These are phyloP conservation scores for Dothideomycetes sp. DNA, from an alignment of 2,329 filamentous ascomycete species.

Conservation along the genomic window DNA sequence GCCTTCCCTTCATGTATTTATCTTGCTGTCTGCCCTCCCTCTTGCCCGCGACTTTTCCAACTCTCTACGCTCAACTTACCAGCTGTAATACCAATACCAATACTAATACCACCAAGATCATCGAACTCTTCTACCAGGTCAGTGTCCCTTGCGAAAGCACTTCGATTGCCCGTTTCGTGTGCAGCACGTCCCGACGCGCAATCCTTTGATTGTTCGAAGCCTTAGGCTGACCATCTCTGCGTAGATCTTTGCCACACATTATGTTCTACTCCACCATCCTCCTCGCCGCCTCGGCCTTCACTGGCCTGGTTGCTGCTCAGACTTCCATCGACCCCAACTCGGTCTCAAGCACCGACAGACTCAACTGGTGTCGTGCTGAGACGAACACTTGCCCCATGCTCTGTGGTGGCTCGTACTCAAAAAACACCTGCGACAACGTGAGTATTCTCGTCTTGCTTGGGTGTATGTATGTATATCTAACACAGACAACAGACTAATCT, in stretches of 20 bases:
- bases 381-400: constrained; percentile 51
- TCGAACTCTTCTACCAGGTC: constrained; percentile 9
- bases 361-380: constrained; percentile 51
- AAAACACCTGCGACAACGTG: constrained; percentile 51
- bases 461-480: not conserved
- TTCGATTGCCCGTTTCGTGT: too few species aligned
- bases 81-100: too few species aligned
- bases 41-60: too few species aligned
- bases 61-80: too few species aligned
- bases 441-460: constrained; percentile 21
- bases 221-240: constrained; percentile 10
- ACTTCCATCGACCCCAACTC: constrained; percentile 34
- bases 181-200: constrained; percentile 5
- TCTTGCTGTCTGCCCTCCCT: too few species aligned
- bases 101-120: too few species aligned
- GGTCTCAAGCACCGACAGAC: constrained; percentile 30
- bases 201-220: constrained; percentile 5
- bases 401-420: constrained; percentile 43
- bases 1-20: too few species aligned
- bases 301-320: constrained; percentile 38
- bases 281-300: constrained; percentile 38
- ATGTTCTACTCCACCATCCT: constrained; percentile 42
- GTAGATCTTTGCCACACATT: constrained; percentile 21
- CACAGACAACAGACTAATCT: constrained; percentile 33
- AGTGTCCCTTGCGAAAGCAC: too few species aligned